Base-by-base conservation (phyloP, 176 grass and related monocot genomes). In the Juncus effusus region DNA sequence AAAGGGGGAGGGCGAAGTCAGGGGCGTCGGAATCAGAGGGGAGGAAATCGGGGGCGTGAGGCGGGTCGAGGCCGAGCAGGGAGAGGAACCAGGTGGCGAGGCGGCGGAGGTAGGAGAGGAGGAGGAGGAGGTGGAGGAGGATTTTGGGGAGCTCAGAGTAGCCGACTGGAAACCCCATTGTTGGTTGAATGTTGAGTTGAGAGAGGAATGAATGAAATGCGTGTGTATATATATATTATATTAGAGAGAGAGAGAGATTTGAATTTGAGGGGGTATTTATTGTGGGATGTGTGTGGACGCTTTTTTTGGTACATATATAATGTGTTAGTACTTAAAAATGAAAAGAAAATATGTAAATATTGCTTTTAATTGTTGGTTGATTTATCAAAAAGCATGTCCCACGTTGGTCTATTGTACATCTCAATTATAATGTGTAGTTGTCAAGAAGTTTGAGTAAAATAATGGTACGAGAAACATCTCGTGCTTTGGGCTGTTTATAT, bases 71-170 rank as follows among this genome's bases (percentile, higher is more conserved):
- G 61, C 91, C 84, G 61, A 81, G 14, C 13, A 85, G 62, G 78
- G 67, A 65, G 76, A 96, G 83, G 55, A 74, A 55, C 57, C 84
- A 78, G 2, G 76, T 73, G 28, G 85, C 39, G 58, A 83, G 10
- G 54, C 81, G 84, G 60, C 87, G 91, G 28, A 96, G 67, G 73
- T 80, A 76, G 61, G 47, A 67, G 54, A 96, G 84, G 11, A 90
- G 60, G 45, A 87, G 51, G 51, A 87, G 69, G 0, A 96, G 40
- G 39, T 78, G 79, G 0, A 85, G 69, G 7, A 88, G 4, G 6
- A 96, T 16, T 69, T 70, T 76, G 2, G 91, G 91, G 51, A 87
- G 56, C 49, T 90, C 91, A 4, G 84, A 81, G 76, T 85, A 96
- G 4, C 58, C 76, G 1, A 82, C 81, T 0, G 91, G 84, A 62